These are phyloP conservation scores for Durusdinium trenchii DNA, from an alignment of 73 alveolate species.

Conservation along the genomic window DNA sequence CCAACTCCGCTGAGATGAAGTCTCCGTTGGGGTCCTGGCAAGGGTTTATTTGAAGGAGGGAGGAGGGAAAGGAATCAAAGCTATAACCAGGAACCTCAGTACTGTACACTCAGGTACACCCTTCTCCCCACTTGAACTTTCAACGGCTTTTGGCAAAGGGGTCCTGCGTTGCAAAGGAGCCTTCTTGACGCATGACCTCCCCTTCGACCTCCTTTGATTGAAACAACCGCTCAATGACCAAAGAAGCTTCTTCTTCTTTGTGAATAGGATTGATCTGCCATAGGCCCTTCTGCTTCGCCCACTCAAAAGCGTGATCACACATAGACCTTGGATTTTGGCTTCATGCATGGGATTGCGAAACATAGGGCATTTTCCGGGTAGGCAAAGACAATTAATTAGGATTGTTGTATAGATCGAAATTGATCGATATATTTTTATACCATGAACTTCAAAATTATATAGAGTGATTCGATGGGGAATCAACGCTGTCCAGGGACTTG, in stretches of 20 bases:
- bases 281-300: slow-evolving; percentile 15
- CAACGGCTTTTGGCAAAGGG: background rate
- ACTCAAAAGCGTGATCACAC: slow-evolving; percentile 12
- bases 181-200: background rate
- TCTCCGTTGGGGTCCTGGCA: slow-evolving; percentile 14
- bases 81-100: background rate
- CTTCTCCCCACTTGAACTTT: no score
- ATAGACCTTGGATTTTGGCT: background rate
- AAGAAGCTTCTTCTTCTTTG: slow-evolving; percentile 6
- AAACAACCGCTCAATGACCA: background rate
- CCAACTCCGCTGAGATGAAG: background rate
- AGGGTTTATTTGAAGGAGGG: no score
- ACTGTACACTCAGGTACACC: no score
- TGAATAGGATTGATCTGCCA: slow-evolving; percentile 16
- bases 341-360: no score
- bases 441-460: no score
- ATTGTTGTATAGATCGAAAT: no score
- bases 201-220: background rate
- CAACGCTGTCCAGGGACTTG: no score
- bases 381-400: no score
- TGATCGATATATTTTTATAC: no score
- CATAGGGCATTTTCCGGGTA: no score
- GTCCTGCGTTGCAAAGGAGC: background rate
- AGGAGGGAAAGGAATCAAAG: background rate
- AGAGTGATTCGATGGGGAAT: no score